Evolutionary conservation across 768 basidiomycete genomes (phyloP), one percentile per base, ranked within the genome.

Genomic region (Tephrocybe sp.): DNA sequence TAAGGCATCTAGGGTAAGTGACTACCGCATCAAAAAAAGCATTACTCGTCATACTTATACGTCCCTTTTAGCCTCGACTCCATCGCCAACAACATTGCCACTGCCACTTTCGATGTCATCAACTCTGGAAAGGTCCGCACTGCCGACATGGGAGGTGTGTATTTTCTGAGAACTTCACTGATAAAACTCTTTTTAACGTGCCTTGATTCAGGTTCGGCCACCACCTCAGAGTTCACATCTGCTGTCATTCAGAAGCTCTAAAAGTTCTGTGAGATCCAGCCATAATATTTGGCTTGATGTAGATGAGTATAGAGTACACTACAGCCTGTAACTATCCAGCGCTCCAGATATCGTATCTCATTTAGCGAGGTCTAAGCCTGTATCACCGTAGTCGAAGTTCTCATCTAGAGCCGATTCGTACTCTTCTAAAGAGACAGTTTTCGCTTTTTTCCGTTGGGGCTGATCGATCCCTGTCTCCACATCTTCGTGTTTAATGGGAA

Each of bases 211-310:
- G 92, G 94, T 50, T 84, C 87, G 55, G 82, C 92, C 39, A 90
- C 89, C 23, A 99, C 96, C 51, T 92, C 90, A 23, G 96, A 98
- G 63, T 93, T 99, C 74, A 99, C 97, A 34, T 76, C 85, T 42
- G 95, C 89, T 39, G 79, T 99, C 66, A 93, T 98, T 72, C 82
- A 87, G 70, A 86, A 85, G 67, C 73, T 92, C 61, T 83, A 70
- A 64, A 39, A 26, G 32, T 5, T 51, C 4, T 45, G 16, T 23
- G 31, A 34, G 8, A 19, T 31, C 36, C 16, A 38, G 35, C 23
- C 39, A 45, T 39, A 39, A 22, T 13, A 49, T 35, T 45, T 42
- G 38, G 42, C 48, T 13, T 41, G 19, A 32, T 52, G 44, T 56
- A 68, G 52, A 62, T 51, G 49, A 46, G 48, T 48, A 40, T 33